These are phyloP conservation scores for Oryza brachyantha DNA, from an alignment of 176 grass and related monocot species.

Conservation along the genomic window DNA sequence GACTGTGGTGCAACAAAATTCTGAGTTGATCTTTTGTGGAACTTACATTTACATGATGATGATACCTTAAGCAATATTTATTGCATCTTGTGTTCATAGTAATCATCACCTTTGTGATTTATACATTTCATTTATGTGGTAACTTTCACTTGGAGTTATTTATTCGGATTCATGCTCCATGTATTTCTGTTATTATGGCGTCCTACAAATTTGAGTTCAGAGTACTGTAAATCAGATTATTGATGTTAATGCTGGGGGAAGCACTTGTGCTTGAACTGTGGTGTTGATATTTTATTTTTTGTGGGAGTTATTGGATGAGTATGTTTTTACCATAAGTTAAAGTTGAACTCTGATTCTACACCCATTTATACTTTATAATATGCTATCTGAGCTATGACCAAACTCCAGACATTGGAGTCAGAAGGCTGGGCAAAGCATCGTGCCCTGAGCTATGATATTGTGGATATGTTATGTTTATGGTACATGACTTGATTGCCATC, in stretches of 20 bases:
- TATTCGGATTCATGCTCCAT: slow-evolving; percentile 1
- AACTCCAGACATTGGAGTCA: slow-evolving; percentile 2
- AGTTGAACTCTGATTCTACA: slow-evolving; percentile 6
- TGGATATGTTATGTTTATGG: neutral
- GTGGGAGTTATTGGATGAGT: slow-evolving; percentile 8
- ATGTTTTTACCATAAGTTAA: slow-evolving; percentile 5
- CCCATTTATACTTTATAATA: slow-evolving; percentile 7
- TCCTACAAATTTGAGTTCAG: neutral
- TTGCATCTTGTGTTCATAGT: slow-evolving; percentile 2
- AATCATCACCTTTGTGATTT: neutral
- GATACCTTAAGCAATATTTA: neutral
- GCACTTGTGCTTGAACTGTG: neutral
- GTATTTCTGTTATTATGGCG: slow-evolving; percentile 18
- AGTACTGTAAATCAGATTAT: slow-evolving; percentile 4
- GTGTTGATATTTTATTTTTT: neutral
- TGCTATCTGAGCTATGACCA: slow-evolving; percentile 4
- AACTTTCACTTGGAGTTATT: slow-evolving; percentile 18
- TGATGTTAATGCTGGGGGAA: neutral
- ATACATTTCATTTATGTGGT: neutral
- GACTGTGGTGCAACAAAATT: neutral
- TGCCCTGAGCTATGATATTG: neutral
- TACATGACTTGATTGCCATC: slow-evolving; percentile 13
- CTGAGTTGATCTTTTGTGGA: slow-evolving; percentile 6
- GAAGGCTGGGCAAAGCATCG: neutral
- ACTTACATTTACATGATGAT: slow-evolving; percentile 3